These are phyloP conservation scores for Begonia masoniana DNA, from an alignment of 306 rosid genomes.

Conservation along the genomic window DNA sequence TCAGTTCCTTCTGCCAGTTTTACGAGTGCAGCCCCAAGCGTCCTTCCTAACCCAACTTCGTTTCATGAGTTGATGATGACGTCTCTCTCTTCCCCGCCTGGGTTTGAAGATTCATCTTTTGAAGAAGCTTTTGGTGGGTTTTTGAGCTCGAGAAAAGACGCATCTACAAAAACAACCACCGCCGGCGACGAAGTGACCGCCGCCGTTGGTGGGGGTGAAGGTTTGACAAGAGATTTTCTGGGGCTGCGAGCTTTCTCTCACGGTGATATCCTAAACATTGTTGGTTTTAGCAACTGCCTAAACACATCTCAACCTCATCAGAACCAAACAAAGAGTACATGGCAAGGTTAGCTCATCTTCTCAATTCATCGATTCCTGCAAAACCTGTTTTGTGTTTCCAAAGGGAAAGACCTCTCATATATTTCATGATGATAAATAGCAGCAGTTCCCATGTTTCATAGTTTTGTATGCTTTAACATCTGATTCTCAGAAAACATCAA, in stretches of 20 bases:
- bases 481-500: constrained; percentile 4
- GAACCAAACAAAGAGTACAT: constrained; percentile 48
- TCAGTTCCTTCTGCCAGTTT: constrained; percentile 4
- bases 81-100: constrained; percentile 30
- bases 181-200: neutral
- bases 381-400: constrained; percentile 19
- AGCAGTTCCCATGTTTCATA: neutral
- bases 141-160: constrained; percentile 6
- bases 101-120: constrained; percentile 36
- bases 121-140: constrained; percentile 51
- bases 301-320: constrained; percentile 30
- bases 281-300: constrained; percentile 56
- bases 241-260: constrained; percentile 70
- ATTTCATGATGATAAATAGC: neutral
- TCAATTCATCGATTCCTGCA: neutral
- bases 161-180: constrained; percentile 1
- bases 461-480: constrained; percentile 9
- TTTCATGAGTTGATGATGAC: constrained; percentile 48
- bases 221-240: constrained; percentile 81
- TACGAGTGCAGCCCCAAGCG: neutral
- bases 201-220: constrained; percentile 24
- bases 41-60: constrained; percentile 7
- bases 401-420: constrained; percentile 27
- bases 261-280: constrained; percentile 52
- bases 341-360: constrained; percentile 44